Evolutionary conservation across 306 rosid species (phyloP).

Genomic region (Mucuna pruriens): DNA sequence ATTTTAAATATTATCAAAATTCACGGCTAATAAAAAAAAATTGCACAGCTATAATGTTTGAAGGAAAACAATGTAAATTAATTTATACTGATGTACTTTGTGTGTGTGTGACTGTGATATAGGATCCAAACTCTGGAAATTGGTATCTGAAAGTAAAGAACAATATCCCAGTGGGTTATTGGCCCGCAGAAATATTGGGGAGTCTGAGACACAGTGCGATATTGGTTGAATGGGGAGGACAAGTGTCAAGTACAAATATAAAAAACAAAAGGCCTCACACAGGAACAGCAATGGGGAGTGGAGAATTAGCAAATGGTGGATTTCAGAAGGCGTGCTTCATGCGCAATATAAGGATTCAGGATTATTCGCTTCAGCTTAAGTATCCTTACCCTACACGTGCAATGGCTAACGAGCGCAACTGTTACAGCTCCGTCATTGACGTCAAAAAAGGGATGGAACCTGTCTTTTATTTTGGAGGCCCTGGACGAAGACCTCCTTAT

Average conservation of each 20-base stretch:
- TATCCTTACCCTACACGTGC: constrained; percentile 46
- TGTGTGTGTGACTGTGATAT: not conserved
- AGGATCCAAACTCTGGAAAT: constrained; percentile 47
- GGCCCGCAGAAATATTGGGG: constrained; percentile 42
- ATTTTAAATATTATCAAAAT: no score
- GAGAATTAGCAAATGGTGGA: constrained; percentile 29
- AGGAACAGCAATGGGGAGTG: constrained; percentile 70
- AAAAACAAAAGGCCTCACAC: constrained; percentile 58
- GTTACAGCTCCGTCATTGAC: constrained; percentile 47
- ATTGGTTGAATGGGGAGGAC: constrained; percentile 72
- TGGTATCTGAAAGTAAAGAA: constrained; percentile 63
- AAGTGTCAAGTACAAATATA: constrained; percentile 53
- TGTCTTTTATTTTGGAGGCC: constrained; percentile 64
- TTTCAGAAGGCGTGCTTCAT: constrained; percentile 45
- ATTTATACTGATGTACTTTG: no score
- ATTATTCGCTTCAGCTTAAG: constrained; percentile 49
- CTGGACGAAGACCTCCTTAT: constrained; percentile 45
- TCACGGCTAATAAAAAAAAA: no score
- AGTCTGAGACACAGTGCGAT: constrained; percentile 39
- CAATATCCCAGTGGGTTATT: constrained; percentile 51
- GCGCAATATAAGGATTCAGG: constrained; percentile 42
- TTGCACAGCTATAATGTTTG: no score
- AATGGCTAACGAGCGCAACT: constrained; percentile 42
- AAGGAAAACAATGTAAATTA: no score
- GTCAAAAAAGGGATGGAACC: constrained; percentile 41